These are phyloP conservation scores for Scheffersomyces coipomensis DNA, from an alignment of 805 yeast genomes.

Conservation along the genomic window DNA sequence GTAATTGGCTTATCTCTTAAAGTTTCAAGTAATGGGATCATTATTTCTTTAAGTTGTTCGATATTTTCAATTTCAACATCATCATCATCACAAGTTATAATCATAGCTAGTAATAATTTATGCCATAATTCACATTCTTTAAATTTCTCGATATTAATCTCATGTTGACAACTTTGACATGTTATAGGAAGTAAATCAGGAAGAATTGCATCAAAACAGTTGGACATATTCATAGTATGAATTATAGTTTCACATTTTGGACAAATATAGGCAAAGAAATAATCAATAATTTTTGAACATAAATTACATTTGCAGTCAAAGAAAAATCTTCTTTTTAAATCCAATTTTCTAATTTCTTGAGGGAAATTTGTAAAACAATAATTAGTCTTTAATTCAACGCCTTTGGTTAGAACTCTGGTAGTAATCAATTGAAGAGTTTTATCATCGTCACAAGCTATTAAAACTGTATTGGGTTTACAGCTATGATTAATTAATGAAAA, in stretches of 20 bases:
- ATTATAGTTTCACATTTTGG: slow-evolving; percentile 13
- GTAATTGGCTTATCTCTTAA: neutral
- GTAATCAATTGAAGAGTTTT: slow-evolving; percentile 12
- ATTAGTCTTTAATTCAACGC: slow-evolving; percentile 27
- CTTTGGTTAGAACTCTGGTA: slow-evolving; percentile 12
- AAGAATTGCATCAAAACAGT: neutral
- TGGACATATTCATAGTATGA: neutral
- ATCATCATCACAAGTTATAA: neutral
- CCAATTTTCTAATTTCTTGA: slow-evolving; percentile 18
- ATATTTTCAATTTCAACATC: neutral
- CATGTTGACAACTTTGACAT: neutral
- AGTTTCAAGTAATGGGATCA: neutral
- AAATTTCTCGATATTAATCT: neutral
- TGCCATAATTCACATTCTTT: neutral
- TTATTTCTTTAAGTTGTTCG: neutral
- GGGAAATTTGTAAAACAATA: slow-evolving; percentile 28
- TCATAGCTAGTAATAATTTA: neutral
- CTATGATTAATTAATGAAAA: slow-evolving; percentile 41
- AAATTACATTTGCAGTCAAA: slow-evolving; percentile 31
- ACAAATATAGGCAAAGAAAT: slow-evolving; percentile 23
- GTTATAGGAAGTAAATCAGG: neutral
- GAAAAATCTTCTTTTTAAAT: slow-evolving; percentile 22
- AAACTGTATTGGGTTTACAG: slow-evolving; percentile 33
- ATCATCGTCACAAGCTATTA: slow-evolving; percentile 2
- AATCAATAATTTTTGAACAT: slow-evolving; percentile 22